Evolutionary conservation across 2,329 filamentous ascomycete genomes (phyloP).

Genomic region (Colletotrichum abscissum): DNA sequence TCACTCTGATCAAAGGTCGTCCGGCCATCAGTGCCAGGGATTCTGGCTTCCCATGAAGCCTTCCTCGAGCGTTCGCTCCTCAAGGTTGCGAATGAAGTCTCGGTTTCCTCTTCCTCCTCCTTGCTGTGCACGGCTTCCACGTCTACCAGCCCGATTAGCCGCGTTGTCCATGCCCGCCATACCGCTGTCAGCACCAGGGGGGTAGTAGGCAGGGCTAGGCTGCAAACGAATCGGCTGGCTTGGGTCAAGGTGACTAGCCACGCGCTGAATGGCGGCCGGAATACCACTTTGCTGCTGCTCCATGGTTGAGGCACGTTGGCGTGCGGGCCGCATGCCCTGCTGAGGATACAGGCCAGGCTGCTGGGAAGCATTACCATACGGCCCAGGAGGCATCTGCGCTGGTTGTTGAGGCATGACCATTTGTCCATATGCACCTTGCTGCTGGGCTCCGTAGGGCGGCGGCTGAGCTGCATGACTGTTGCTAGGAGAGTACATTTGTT

Average conservation of each 20-base stretch:
- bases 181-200: conserved; percentile 83
- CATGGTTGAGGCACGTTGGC: conserved; percentile 95
- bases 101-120: conserved; percentile 70
- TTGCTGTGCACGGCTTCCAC: conserved; percentile 79
- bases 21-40: conserved; percentile 72
- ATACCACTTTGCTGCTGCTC: conserved; percentile 95
- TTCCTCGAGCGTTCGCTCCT: conserved; percentile 94
- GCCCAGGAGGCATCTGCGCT: conserved; percentile 73
- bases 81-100: conserved; percentile 94
- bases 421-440: conserved; percentile 76
- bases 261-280: conserved; percentile 90
- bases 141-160: conserved; percentile 70
- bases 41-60: conserved; percentile 79
- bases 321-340: conserved; percentile 76
- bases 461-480: conserved; percentile 69
- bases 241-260: conserved; percentile 95
- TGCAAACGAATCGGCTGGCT: conserved; percentile 94
- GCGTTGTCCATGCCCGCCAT: conserved; percentile 73
- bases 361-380: conserved; percentile 68
- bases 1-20: background rate
- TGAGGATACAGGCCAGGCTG: conserved; percentile 70
- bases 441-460: conserved; percentile 84
- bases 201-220: conserved; percentile 96
- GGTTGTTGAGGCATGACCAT: conserved; percentile 77
- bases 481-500: conserved; percentile 79